Evolutionary conservation across 139 green algal genomes (phyloP), one percentile per base, ranked within the genome.

Genomic region (Picochlorum sp.): DNA sequence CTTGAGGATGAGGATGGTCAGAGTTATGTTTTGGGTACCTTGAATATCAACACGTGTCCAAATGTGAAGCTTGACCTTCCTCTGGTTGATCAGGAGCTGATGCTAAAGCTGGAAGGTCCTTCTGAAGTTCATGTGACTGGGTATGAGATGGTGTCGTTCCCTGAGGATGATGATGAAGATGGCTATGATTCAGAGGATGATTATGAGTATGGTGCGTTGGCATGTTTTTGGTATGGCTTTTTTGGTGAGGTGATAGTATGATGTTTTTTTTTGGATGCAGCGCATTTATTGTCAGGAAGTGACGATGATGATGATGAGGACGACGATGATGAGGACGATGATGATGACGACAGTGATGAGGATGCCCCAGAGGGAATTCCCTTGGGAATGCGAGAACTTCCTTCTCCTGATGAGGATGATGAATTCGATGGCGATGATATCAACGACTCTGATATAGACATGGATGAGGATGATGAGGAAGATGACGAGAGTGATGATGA

Each of bases 81-180:
- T 10, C 21, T 77, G 1, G 30, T 58, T 16, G 50, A 49, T 24
- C 49, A 72, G 26, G 51, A 52, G n/a, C 21, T 77, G 21, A 23
- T 20, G 28, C 16, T 77, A 23, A 77, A 60, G 56, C 59, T 73
- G 50, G 73, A 20, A 45, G 71, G 71, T 6, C 9, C 28, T 14
- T 65, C 57, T 24, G 49, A 69, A 6, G 64, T 77, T n/a, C 54
- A 65, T 54, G 13, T 77, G 15, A 73, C 71, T 31, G 71, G 71
- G n/a, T 77, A 77, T 34, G 38, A 57, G 1, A 41, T 16, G 23
- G 18, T 66, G 11, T 45, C 56, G 6, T 24, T 62, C 5, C 13
- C 57, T 59, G 21, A 59, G 23, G 58, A 65, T 18, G 34, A 41
- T 41, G 34, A 41, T 54, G 47, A 21, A 8, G 9, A 56, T 45